Base-by-base conservation (phyloP, 2,329 filamentous ascomycete species). In the Ophiocordyceps camponoti-floridani region DNA sequence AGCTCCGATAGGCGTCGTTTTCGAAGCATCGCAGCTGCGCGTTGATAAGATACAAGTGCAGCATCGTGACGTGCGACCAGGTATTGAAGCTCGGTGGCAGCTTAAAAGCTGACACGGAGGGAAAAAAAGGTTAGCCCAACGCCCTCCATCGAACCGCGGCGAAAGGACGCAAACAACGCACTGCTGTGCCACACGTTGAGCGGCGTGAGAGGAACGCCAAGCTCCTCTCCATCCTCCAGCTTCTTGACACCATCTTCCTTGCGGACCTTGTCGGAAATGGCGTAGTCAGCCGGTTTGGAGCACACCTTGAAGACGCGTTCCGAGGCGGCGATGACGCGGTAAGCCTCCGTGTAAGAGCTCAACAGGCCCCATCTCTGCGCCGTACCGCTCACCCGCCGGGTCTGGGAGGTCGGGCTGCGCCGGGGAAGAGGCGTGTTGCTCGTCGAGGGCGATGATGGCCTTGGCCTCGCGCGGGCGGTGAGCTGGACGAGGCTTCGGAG, bases 41-140 rank as follows among this genome's bases (percentile, higher is more conserved):
- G 45, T 84, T 83, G 47, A 96, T 64, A 47, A 95, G 74, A 69
- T 94, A 96, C 73, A 98, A 83, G 68, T 98, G 89, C 47, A 98
- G 73, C 72, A 94, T 94, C 33, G 88, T 91, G 41, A 96, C 81
- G 63, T 96, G 88, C 18, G 87, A 84, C 91, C 91, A 98, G 46
- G 84, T 89, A 58, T 81, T 88, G 63, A 98, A 98, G 0, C 87
- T 96, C 1, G 87, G 84, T 30, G 75, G 71, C 16, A 98, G 75
- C 26, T 75, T 75, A 50, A 94, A 76, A 44, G 80, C 85, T 94
- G 54, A 10, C 28, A 30, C 12, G 9, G 28, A 11, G 27, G 27
- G 8, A 8, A 30, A 30, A 30, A 30, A 30, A 8, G 14, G 14
- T 35, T 14, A 35, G 33, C 33, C 31, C 6, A 35, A 14, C 33